phyloP scores from a whole-genome alignment of 768 basidiomycete species.

The Pleurotus eryngii region DNA sequence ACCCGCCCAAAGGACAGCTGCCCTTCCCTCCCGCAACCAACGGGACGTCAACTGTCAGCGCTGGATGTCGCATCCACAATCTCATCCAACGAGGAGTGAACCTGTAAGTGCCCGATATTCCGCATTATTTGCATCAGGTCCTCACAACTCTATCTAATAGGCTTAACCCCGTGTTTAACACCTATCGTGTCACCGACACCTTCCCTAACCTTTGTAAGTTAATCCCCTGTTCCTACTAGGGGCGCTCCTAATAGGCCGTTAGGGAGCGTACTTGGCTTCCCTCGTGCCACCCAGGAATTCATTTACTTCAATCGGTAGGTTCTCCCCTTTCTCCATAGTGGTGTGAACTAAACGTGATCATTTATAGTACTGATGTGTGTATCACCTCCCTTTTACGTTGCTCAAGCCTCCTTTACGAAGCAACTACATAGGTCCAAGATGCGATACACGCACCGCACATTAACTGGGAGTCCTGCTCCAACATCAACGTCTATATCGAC shows the following conservation, averaged over 20 bases:
- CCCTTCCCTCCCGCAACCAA: conserved; percentile 53
- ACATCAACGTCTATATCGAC: conserved; percentile 50
- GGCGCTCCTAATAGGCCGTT: background rate
- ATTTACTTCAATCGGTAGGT: conserved; percentile 50
- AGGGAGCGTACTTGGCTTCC: conserved; percentile 69
- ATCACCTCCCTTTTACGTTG: background rate
- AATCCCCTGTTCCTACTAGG: background rate
- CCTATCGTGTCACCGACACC: conserved; percentile 55
- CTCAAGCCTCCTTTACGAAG: too few relatives aligned
- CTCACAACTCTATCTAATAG: conserved; percentile 20
- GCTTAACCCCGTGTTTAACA: conserved; percentile 54
- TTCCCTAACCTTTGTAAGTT: conserved; percentile 43
- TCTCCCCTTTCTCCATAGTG: background rate
- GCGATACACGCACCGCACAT: conserved; percentile 67
- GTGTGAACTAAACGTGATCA: conserved; percentile 3
- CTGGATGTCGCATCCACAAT: conserved; percentile 44
- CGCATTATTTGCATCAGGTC: background rate
- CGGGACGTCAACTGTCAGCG: conserved; percentile 36
- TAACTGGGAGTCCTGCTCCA: conserved; percentile 53
- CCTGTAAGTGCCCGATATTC: conserved; percentile 28
- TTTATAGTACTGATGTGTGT: conserved; percentile 33
- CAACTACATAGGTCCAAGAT: conserved; percentile 33
- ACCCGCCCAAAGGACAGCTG: conserved; percentile 58
- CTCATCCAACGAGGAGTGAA: conserved; percentile 47
- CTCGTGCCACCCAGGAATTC: conserved; percentile 55